Conservation (phyloP, 73 alveolate genomes). For the Paramecium sonneborni region DNA sequence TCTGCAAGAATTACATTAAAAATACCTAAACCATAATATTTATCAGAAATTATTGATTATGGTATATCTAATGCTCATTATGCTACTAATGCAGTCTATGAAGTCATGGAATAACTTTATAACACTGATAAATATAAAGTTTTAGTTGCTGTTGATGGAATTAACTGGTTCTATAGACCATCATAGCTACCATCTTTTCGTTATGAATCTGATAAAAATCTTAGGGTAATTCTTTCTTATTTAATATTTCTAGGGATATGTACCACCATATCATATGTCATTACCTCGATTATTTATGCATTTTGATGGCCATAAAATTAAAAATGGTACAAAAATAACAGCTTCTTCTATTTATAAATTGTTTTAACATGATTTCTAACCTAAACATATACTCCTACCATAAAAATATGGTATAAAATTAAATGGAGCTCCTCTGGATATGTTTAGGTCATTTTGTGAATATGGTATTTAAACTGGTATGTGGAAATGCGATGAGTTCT, state of each 20-base stretch:
- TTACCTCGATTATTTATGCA: conserved; percentile 79
- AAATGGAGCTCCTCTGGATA: conserved; percentile 73
- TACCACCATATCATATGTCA: conserved; percentile 85
- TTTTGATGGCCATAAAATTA: conserved; percentile 84
- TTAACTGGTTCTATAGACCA: conserved; percentile 77
- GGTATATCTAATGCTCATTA: conserved; percentile 75
- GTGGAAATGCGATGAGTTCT: conserved; percentile 65
- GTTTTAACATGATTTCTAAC: conserved; percentile 71
- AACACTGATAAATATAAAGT: conserved; percentile 69
- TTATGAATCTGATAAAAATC: conserved; percentile 69
- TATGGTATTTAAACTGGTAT: conserved; percentile 62
- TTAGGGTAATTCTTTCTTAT: background rate
- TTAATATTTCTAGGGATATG: conserved; percentile 38
- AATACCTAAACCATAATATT: conserved; percentile 73
- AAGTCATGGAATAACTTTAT: conserved; percentile 76
- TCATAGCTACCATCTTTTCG: conserved; percentile 73
- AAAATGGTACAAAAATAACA: conserved; percentile 78
- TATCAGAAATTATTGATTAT: conserved; percentile 75
- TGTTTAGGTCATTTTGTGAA: conserved; percentile 70
- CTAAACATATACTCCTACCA: conserved; percentile 75
- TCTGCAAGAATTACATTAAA: conserved; percentile 65
- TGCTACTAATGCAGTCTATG: conserved; percentile 81
- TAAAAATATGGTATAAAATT: conserved; percentile 71
- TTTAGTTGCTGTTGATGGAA: conserved; percentile 77
- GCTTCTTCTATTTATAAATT: conserved; percentile 71